Conservation (phyloP, 352 stramenopile genomes). For the Phytophthora tentaculata region DNA sequence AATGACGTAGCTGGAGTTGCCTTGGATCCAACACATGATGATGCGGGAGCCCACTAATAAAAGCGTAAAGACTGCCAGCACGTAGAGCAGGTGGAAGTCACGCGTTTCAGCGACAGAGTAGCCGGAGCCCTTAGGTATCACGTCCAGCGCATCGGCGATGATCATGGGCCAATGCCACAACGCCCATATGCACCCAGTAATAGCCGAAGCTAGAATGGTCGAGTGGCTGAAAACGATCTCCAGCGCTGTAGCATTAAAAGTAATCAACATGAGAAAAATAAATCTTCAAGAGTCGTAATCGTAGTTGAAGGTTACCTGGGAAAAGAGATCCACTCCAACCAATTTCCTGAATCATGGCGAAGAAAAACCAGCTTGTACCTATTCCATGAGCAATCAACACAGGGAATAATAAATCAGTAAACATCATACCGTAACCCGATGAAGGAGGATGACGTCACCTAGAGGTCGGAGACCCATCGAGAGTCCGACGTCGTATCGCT, state of each 20-base stretch:
- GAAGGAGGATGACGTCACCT: conserved; percentile 37
- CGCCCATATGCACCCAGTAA: conserved; percentile 85
- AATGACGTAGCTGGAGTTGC: conserved; percentile 89
- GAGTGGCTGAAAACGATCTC: conserved; percentile 90
- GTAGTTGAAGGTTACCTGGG: conserved; percentile 53
- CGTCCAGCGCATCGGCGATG: conserved; percentile 81
- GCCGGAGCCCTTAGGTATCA: conserved; percentile 74
- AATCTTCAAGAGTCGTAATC: conserved; percentile 7
- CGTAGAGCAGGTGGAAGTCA: conserved; percentile 82
- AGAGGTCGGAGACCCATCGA: conserved; percentile 69
- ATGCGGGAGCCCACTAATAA: conserved; percentile 84
- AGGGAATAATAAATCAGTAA: conserved; percentile 16
- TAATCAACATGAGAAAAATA: conserved; percentile 2
- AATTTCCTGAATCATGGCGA: conserved; percentile 84
- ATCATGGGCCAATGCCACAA: conserved; percentile 91
- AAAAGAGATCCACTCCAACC: conserved; percentile 90
- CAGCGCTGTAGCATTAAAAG: conserved; percentile 46
- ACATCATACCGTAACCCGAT: not conserved
- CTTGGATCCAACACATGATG: conserved; percentile 93
- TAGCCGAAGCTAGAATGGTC: conserved; percentile 84
- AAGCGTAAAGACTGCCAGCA: conserved; percentile 80
- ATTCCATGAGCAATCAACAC: conserved; percentile 10
- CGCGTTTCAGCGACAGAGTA: conserved; percentile 82
- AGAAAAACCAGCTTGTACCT: conserved; percentile 90
- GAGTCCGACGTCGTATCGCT: conserved; percentile 82